Evolutionary conservation across 1,284 basidiomycete genomes (phyloP).

Genomic region (Irpex rosettiformis): DNA sequence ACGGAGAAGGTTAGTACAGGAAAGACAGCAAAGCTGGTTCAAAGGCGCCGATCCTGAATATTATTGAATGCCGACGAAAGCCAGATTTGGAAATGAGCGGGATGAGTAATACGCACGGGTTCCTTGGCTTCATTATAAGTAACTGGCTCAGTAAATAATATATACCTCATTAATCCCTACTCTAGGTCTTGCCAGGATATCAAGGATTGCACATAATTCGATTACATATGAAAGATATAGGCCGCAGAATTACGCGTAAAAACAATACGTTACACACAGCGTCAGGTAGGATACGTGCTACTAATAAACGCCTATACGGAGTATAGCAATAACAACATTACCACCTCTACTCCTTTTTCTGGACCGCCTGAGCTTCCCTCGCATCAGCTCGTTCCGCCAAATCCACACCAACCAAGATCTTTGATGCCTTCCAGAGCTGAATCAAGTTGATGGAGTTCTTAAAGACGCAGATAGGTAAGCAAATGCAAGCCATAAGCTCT

Average conservation of each 20-base stretch:
- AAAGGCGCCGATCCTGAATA: conserved; percentile 5
- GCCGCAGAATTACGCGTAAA: conserved; percentile 4
- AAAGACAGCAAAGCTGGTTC: not conserved
- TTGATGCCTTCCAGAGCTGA: conserved; percentile 98
- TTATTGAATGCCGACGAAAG: conserved; percentile 1
- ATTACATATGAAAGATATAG: conserved; percentile 1
- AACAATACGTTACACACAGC: conserved; percentile 11
- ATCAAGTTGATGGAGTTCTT: conserved; percentile 97
- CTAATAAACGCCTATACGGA: conserved; percentile 7
- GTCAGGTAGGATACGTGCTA: conserved; percentile 6
- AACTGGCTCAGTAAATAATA: too few relatives aligned
- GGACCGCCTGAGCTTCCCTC: conserved; percentile 5
- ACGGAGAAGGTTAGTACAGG: conserved; percentile 1
- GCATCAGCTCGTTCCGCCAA: conserved; percentile 75
- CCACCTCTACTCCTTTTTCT: not conserved
- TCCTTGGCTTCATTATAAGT: too few relatives aligned
- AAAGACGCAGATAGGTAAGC: conserved; percentile 69
- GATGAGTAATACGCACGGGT: not conserved
- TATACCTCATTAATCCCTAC: too few relatives aligned
- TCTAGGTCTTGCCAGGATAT: too few relatives aligned
- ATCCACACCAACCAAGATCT: conserved; percentile 90
- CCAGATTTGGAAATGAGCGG: not conserved
- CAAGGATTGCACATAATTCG: too few relatives aligned
- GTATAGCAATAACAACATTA: not conserved
- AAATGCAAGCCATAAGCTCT: conserved; percentile 66